Conservation (phyloP, 2,329 filamentous ascomycete genomes). For the Tolypocladium ovalisporum region DNA sequence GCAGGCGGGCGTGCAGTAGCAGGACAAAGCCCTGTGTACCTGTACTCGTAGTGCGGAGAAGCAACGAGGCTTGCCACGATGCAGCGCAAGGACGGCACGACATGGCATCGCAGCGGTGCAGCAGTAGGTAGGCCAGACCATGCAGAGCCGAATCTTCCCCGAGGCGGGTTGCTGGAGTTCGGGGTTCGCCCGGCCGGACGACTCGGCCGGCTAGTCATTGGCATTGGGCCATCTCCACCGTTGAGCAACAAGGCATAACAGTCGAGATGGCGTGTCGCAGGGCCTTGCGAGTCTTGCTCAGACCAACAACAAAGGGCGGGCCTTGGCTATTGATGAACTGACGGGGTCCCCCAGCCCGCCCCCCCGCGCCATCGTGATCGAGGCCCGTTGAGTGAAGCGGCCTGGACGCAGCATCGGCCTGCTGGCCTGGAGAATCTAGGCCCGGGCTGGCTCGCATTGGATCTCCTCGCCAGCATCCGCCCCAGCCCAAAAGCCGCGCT, state of each 20-base stretch:
- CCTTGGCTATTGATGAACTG: neutral
- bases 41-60: neutral
- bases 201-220: neutral
- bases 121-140: neutral
- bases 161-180: neutral
- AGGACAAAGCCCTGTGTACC: neutral
- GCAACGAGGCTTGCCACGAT: neutral
- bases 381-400: neutral
- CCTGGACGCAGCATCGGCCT: too few species aligned
- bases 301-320: neutral
- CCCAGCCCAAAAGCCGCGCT: neutral
- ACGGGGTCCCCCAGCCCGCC: neutral
- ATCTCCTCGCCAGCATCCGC: neutral
- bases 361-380: too few species aligned
- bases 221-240: neutral
- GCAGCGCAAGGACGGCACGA: neutral
- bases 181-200: neutral
- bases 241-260: neutral
- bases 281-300: neutral
- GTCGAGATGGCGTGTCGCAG: neutral
- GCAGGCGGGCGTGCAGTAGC: neutral
- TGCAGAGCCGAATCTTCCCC: neutral
- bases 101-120: neutral
- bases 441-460: too few species aligned
- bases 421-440: neutral